A percentile compares a stretch with the other conserved stretches of the same genome.
Evolutionary conservation across 2,329 filamentous ascomycete genomes (phyloP).

Genomic region (Herpotrichia juniperi): DNA sequence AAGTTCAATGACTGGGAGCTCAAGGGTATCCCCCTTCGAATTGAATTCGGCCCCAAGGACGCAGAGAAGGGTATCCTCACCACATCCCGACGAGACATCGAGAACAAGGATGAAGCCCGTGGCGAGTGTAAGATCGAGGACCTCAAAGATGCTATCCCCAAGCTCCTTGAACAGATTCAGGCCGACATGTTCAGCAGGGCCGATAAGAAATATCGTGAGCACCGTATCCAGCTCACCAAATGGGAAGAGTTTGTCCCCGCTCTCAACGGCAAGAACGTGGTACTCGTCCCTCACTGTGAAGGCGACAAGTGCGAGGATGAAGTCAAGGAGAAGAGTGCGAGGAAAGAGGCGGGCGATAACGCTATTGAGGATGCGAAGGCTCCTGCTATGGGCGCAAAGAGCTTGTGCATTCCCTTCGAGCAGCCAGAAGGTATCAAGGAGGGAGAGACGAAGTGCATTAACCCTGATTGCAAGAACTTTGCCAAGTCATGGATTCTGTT

Average conservation of each 20-base stretch:
- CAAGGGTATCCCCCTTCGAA: slow-evolving; percentile 89
- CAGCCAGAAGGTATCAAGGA: slow-evolving; percentile 80
- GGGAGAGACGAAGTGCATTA: slow-evolving; percentile 89
- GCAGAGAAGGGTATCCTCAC: slow-evolving; percentile 83
- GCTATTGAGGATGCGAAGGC: slow-evolving; percentile 75
- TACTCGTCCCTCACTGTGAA: slow-evolving; percentile 89
- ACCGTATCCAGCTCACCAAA: slow-evolving; percentile 78
- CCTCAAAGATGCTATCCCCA: slow-evolving; percentile 74
- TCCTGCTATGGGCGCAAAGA: slow-evolving; percentile 78
- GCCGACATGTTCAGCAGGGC: slow-evolving; percentile 79
- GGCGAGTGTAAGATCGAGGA: slow-evolving; percentile 76
- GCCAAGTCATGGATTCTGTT: slow-evolving; percentile 94
- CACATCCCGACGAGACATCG: slow-evolving; percentile 83
- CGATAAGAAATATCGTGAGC: slow-evolving; percentile 76
- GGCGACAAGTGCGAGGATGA: slow-evolving; percentile 86
- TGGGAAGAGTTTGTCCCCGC: slow-evolving; percentile 93
- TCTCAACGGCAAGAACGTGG: slow-evolving; percentile 89
- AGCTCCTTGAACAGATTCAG: slow-evolving; percentile 89
- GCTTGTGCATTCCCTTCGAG: slow-evolving; percentile 79
- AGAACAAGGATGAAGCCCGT: slow-evolving; percentile 67
- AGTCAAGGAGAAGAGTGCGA: slow-evolving; percentile 90
- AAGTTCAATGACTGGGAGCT: slow-evolving; percentile 99
- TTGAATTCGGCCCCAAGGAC: slow-evolving; percentile 97
- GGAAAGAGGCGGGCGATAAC: slow-evolving; percentile 71
- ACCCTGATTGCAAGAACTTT: slow-evolving; percentile 77